Conservation (phyloP, 768 basidiomycete genomes). For the Trametes meyenii region DNA sequence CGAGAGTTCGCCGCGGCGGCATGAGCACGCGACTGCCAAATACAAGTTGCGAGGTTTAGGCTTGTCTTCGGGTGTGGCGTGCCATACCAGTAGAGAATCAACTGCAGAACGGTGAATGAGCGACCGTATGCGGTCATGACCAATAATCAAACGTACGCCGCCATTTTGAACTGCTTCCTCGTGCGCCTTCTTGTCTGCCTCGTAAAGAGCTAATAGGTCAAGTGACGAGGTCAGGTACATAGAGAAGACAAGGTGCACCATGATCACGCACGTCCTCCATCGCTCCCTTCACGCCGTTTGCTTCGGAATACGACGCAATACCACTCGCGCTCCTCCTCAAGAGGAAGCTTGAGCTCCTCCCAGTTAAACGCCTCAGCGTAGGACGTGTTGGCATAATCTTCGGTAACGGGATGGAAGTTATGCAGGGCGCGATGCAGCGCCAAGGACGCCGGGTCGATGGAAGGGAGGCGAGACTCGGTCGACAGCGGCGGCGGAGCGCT, state of each 20-base stretch:
- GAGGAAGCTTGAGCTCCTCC: conserved; percentile 66
- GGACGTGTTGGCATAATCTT: conserved; percentile 60
- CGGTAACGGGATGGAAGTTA: conserved; percentile 61
- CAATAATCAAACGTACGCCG: conserved; percentile 54
- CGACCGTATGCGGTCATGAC: not conserved
- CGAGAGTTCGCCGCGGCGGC: conserved; percentile 80
- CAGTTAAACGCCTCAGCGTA: conserved; percentile 91
- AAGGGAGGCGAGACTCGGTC: conserved; percentile 77
- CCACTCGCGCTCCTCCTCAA: conserved; percentile 81
- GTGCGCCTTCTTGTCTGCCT: conserved; percentile 85
- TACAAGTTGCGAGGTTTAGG: conserved; percentile 91
- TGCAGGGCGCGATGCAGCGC: conserved; percentile 88
- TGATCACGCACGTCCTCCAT: conserved; percentile 57
- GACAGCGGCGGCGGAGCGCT: conserved; percentile 44
- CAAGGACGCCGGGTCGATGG: conserved; percentile 83
- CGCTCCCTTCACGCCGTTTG: conserved; percentile 69
- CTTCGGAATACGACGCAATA: conserved; percentile 92
- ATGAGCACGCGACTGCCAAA: conserved; percentile 89
- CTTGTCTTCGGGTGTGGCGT: conserved; percentile 74
- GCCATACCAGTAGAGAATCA: conserved; percentile 95
- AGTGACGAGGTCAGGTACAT: conserved; percentile 2
- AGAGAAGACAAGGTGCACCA: not conserved
- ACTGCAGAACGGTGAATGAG: conserved; percentile 40
- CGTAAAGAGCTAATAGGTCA: conserved; percentile 68
- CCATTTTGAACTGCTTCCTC: conserved; percentile 91